Percentiles rank a stretch among this genome's conserved stretches.
Conservation (phyloP, 306 rosid species). For the Lotus japonicus region DNA sequence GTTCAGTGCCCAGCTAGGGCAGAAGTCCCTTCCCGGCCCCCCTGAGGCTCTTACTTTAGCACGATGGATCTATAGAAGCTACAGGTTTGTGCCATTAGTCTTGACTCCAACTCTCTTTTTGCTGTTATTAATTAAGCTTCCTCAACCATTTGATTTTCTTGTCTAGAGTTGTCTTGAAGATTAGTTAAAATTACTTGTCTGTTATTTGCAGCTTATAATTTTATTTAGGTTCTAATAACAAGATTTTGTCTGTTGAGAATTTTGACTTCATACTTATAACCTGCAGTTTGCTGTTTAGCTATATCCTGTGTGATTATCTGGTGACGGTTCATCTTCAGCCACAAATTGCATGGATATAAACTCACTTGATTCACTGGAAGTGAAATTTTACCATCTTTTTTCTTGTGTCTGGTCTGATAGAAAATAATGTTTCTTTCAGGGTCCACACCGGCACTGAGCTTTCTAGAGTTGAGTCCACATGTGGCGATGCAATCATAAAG, state of each 20-base stretch:
- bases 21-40: slow-evolving; percentile 62
- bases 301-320: background rate
- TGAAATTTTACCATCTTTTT: background rate
- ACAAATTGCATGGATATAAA: background rate
- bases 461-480: slow-evolving; percentile 29
- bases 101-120: background rate
- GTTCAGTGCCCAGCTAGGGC: slow-evolving; percentile 49
- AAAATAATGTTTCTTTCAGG: slow-evolving; percentile 33
- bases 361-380: too few relatives aligned
- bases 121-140: background rate
- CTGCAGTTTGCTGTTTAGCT: background rate
- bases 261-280: background rate
- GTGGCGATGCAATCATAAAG: slow-evolving; percentile 72
- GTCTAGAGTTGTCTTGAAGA: background rate
- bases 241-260: background rate
- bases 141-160: background rate
- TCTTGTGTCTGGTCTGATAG: background rate
- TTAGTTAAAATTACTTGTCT: background rate
- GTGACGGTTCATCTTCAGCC: background rate
- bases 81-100: slow-evolving; percentile 34
- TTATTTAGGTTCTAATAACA: too few relatives aligned
- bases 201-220: too few relatives aligned
- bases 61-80: slow-evolving; percentile 76
- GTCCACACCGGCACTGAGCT: slow-evolving; percentile 60
- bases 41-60: slow-evolving; percentile 93